Evolutionary conservation across 768 basidiomycete genomes (phyloP).

Genomic region (Gymnopilus dilepis): DNA sequence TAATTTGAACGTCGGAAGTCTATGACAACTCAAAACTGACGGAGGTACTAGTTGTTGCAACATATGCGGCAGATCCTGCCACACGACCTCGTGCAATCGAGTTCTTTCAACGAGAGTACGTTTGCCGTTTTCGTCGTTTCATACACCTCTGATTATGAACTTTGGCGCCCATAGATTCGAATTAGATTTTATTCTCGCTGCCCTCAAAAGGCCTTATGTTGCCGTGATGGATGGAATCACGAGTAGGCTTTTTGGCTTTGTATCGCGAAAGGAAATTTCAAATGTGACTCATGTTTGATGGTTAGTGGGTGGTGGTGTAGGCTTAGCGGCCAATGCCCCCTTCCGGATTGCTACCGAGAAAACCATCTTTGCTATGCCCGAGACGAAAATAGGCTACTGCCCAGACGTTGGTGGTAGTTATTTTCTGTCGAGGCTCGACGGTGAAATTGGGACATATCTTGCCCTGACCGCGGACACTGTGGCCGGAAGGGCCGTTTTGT

Average conservation of each 20-base stretch:
- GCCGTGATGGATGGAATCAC: slow-evolving; percentile 90
- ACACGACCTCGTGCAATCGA: slow-evolving; percentile 72
- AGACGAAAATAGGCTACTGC: slow-evolving; percentile 88
- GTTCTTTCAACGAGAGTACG: slow-evolving; percentile 91
- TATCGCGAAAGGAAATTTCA: slow-evolving; percentile 17
- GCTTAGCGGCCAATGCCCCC: slow-evolving; percentile 80
- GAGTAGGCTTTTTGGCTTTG: slow-evolving; percentile 71
- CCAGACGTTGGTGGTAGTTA: slow-evolving; percentile 95
- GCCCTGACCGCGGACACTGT: slow-evolving; percentile 80
- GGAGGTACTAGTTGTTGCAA: slow-evolving; percentile 54
- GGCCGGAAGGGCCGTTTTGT: slow-evolving; percentile 86
- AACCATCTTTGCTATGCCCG: slow-evolving; percentile 94
- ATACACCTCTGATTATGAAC: slow-evolving; percentile 7
- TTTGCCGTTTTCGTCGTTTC: slow-evolving; percentile 24
- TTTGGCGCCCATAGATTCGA: slow-evolving; percentile 64
- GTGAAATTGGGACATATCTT: slow-evolving; percentile 92
- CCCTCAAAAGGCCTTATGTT: slow-evolving; percentile 86
- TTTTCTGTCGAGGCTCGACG: slow-evolving; percentile 90
- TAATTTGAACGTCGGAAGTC: background rate
- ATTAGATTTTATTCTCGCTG: slow-evolving; percentile 73
- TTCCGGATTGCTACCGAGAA: slow-evolving; percentile 95
- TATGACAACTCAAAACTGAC: slow-evolving; percentile 3
- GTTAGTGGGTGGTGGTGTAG: slow-evolving; percentile 95
- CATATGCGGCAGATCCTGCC: slow-evolving; percentile 50
- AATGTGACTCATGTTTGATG: slow-evolving; percentile 13